Conservation (phyloP, 1,284 basidiomycete genomes). For the Tylopilus microsporus region DNA sequence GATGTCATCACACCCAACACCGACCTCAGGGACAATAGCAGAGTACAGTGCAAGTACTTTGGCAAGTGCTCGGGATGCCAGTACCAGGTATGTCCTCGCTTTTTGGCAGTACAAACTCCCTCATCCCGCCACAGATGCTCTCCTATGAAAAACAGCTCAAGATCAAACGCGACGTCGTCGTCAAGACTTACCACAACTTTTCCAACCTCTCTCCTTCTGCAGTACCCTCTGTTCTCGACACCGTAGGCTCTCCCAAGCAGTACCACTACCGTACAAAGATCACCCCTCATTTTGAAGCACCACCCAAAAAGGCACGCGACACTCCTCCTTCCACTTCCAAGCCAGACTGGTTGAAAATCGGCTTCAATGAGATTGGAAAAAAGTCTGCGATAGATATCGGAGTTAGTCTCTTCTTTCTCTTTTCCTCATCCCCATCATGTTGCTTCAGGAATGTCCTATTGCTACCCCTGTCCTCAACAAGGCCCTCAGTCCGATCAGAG, state of each 20-base stretch:
- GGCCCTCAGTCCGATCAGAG: constrained; percentile 59
- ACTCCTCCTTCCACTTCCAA: constrained; percentile 31
- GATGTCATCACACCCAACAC: constrained; percentile 64
- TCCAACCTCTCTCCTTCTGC: constrained; percentile 58
- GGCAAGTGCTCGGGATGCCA: constrained; percentile 76
- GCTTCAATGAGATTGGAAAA: constrained; percentile 82
- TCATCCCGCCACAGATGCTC: constrained; percentile 58
- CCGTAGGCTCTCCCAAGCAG: constrained; percentile 82
- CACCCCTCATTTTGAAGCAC: constrained; percentile 91
- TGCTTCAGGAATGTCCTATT: constrained; percentile 81
- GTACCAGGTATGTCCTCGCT: constrained; percentile 53
- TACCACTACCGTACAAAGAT: constrained; percentile 96
- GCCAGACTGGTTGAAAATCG: constrained; percentile 74
- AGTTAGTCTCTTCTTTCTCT: constrained; percentile 41
- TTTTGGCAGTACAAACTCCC: not conserved
- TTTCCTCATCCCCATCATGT: not conserved
- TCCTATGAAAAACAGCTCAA: constrained; percentile 83
- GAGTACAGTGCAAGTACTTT: constrained; percentile 82
- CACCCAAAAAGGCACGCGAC: constrained; percentile 52
- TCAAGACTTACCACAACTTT: constrained; percentile 79
- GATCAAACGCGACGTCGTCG: constrained; percentile 84
- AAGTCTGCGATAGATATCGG: constrained; percentile 89
- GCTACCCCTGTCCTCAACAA: constrained; percentile 80
- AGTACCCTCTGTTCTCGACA: constrained; percentile 69
- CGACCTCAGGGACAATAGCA: constrained; percentile 59